Base-by-base conservation (phyloP, 1,139 yeast species). In the Saccharomyces hybrid region DNA sequence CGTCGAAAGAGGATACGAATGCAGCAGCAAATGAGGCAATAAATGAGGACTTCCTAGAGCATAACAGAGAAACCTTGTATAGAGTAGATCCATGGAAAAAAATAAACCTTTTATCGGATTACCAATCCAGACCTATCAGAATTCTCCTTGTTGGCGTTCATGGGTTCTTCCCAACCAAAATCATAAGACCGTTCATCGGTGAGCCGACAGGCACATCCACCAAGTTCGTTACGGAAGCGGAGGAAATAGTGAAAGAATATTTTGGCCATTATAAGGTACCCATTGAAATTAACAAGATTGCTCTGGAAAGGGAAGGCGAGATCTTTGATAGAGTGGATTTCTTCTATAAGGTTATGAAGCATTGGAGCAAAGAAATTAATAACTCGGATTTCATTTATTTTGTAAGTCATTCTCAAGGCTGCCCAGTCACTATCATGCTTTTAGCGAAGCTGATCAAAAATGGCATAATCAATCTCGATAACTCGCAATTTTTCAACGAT, bases 331-430 rank as follows among this genome's bases (percentile, higher is more conserved):
- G 98, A 44, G 97, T 91, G 5, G 86, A 84, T 47, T 87, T 83
- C 62, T 88, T 91, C 63, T 86, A 84, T 56, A 82, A 83, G 32
- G 80, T 88, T 49, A 75, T 93, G 69, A 74, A 75, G 61, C 84
- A 83, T 67, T 88, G 95, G 90, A 73, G 78, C 48, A 74, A 81
- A 23, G 89, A 87, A 61, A 76, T 93, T 30, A 78, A 80, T 54
- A 78, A 80, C 31, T 91, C 97, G 0, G 98, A 93, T 68, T 86
- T 86, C 62, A 81, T 93, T 9, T 89, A 86, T 67, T 80, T 93
- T 60, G 97, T 97, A 0, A 83, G 96, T 0, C 99, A 93, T 72
- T 89, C 97, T 0, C 99, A 93, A 70, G 98, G 99, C 0, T 85
- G 95, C 54, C 97, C 96, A 0, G 98, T 93, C 0, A 83, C 96